Base-by-base conservation (phyloP, 2,329 filamentous ascomycete genomes). In the Fusarium sp. region DNA sequence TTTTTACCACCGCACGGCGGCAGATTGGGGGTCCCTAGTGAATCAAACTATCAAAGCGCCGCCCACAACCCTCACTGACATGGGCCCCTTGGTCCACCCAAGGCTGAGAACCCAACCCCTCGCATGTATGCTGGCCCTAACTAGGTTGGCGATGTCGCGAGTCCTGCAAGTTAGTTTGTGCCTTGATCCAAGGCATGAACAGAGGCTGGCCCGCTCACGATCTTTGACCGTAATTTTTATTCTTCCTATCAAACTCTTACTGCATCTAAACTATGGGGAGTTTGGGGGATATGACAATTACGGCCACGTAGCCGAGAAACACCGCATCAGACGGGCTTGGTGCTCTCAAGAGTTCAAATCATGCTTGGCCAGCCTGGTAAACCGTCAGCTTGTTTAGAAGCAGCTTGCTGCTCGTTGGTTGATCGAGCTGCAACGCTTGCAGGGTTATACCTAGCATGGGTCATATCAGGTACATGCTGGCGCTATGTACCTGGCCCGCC, bases 401-500 rank as follows among this genome's bases (percentile, higher is more conserved):
- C 56, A 57, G 58, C 57, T 44, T 64, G 46, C 45, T 52, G 62
- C 52, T 61, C 36, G 61, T 62, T 62, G 68, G 67, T 45, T 65
- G 46, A 55, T 59, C 55, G 65, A 73, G 69, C 60, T 69, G 64
- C 58, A 65, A 49, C 55, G 61, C 62, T 74, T 72, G 50, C 65
- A 72, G 69, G 70, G 71, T 38, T 58, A 65, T 54, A 46, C 65
- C 52, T 57, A 53, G 61, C 65, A 75, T 75, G 71, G 67, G 64
- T 73, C 71, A 66, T 57, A 66, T 74, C 71, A 72, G 70, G 73
- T 69, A 75, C 71, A 61, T 67, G 45, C 62, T 67, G 64, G 68
- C 72, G 74, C 75, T 75, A 73, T 77, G 76, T 76, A 76, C 76
- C 76, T 78, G 76, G 72, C 76, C 74, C 67, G 73, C 71, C 71